phyloP scores from a whole-genome alignment of 305 asterid species.

The Nicotiana rustica region DNA sequence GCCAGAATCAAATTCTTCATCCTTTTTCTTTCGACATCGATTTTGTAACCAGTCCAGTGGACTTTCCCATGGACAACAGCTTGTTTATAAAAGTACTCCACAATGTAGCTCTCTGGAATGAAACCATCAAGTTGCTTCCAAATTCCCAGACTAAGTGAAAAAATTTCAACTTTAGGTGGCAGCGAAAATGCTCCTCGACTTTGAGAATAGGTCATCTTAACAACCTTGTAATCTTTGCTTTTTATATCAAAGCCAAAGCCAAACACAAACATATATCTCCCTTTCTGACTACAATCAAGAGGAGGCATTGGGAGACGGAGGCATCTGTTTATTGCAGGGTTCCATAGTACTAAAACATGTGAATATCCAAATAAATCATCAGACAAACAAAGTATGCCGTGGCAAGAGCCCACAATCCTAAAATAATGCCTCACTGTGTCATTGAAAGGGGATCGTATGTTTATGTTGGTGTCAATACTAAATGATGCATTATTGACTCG shows the following conservation, averaged over 20 bases:
- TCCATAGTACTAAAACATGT: not conserved
- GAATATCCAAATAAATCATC: not conserved
- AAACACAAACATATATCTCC: slow-evolving; percentile 35
- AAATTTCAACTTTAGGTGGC: slow-evolving; percentile 52
- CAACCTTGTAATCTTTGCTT: slow-evolving; percentile 50
- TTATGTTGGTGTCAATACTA: too few relatives aligned
- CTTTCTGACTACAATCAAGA: not conserved
- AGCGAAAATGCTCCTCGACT: slow-evolving; percentile 32
- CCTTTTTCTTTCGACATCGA: not conserved
- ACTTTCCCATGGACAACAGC: slow-evolving; percentile 43
- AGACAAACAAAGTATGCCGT: not conserved
- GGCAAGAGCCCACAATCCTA: not conserved
- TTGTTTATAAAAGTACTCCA: slow-evolving; percentile 48
- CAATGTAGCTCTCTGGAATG: slow-evolving; percentile 38
- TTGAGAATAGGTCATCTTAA: slow-evolving; percentile 40
- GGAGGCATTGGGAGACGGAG: not conserved
- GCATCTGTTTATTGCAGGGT: not conserved
- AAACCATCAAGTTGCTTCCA: not conserved
- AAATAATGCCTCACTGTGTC: slow-evolving; percentile 6
- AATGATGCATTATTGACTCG: too few relatives aligned
- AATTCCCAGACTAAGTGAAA: slow-evolving; percentile 30
- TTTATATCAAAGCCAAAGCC: slow-evolving; percentile 48
- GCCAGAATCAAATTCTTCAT: slow-evolving; percentile 40
- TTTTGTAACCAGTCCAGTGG: slow-evolving; percentile 47
- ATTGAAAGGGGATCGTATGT: not conserved